Base-by-base conservation (phyloP, 2,329 filamentous ascomycete species). In the Fusarium incarnatum region DNA sequence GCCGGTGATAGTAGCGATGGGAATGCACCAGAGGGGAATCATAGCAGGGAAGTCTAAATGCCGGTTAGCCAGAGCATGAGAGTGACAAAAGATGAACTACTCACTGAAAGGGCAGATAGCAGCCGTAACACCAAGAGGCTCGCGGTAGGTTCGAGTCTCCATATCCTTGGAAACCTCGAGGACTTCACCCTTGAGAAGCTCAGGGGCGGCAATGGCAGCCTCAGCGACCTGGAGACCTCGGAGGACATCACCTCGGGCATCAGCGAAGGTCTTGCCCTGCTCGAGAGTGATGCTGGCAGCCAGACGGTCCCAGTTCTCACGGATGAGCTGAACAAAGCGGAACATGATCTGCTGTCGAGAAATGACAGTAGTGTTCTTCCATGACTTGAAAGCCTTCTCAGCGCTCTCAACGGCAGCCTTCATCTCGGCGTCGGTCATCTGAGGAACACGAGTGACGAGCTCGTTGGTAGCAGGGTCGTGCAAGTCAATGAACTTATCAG, bases 1-100 rank as follows among this genome's bases (percentile, higher is more conserved):
- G 55, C 93, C 93, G 20, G 92, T 94, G 28, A 94, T 88, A 45
- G 92, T 93, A 48, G 93, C 93, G 74, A 96, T 92, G 41, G 93
- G 93, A 67, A 97, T 94, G 66, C 88, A 94, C 93, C 93, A 97
- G n/a, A 97, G 86, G 6, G 93, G 93, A 79, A 97, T 96, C 93
- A 97, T 97, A 74, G 93, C 93, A 45, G 93, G 93, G 83, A 96
- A 96, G 85, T 96, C 91, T 93, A 65, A 4, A 20, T n/a, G 28
- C 5, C 8, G n/a, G 48, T 75, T 60, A 74, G 67, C 50, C 13
- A 37, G 13, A 23, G 22, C 3, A 20, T 12, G 18, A n/a, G 42
- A n/a, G n/a, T 27, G 23, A 4, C 6, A 12, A 45, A 20, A 20
- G 22, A 25, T 16, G n/a, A 28, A 20, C 37, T 53, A 83, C 90